Evolutionary conservation across 129 eudicot species (phyloP).

Genomic region (Silybum marianum): DNA sequence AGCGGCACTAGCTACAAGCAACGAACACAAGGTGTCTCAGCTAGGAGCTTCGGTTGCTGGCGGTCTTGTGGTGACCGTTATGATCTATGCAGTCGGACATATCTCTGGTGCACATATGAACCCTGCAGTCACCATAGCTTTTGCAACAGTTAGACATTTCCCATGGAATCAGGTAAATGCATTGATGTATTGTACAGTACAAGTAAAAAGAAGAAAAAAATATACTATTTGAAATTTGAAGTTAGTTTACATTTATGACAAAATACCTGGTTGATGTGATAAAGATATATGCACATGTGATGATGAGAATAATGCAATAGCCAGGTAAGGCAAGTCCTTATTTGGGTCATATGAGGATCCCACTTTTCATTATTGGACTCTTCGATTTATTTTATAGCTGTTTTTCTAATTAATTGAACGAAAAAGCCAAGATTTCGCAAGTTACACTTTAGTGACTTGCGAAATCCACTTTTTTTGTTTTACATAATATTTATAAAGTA

Average conservation of each 20-base stretch:
- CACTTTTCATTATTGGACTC: no score
- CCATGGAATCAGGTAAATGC: slow-evolving; percentile 61
- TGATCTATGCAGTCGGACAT: slow-evolving; percentile 66
- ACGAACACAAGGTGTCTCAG: slow-evolving; percentile 25
- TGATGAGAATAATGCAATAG: background rate
- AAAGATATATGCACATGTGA: background rate
- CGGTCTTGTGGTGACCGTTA: slow-evolving; percentile 56
- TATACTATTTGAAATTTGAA: background rate
- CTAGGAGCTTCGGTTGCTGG: slow-evolving; percentile 53
- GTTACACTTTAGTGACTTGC: no score
- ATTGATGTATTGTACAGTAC: background rate
- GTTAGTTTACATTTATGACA: background rate
- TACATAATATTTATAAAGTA: no score
- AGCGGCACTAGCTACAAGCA: slow-evolving; percentile 36
- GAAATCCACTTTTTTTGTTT: background rate
- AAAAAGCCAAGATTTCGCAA: no score
- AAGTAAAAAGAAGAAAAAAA: no score
- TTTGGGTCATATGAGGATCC: background rate
- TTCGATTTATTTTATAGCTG: no score
- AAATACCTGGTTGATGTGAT: background rate
- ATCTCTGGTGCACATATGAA: slow-evolving; percentile 65
- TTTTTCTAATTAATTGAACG: no score
- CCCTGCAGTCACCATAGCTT: slow-evolving; percentile 76
- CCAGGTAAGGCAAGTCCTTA: background rate
- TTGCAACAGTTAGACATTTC: slow-evolving; percentile 61